Base-by-base conservation (phyloP, 495 filamentous ascomycete species). In the Aspergillus hancockii region DNA sequence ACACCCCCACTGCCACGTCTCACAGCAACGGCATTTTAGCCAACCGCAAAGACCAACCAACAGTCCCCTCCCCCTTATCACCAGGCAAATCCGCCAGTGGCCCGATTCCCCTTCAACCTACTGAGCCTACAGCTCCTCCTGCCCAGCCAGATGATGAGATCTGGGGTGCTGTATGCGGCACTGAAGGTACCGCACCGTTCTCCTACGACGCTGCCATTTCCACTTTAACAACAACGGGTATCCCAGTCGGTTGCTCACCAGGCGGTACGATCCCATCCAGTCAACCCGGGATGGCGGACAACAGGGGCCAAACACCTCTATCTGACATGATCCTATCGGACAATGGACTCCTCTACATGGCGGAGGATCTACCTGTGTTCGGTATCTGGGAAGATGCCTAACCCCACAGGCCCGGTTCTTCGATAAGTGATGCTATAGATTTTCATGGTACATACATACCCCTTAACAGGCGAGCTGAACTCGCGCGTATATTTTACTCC, bases 151-250 rank as follows among this genome's bases (percentile, higher is more conserved):
- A 63, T 16, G 67, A 57, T 50, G 71, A 63, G 61, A 66, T 75
- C 59, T 65, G 70, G 78, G 68, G 69, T 57, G 50, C 69, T 45
- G 38, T 80, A 57, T 74, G 70, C 56, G 62, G 65, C 32, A n/a
- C 71, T 38, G 61, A 71, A 52, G 65, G 50, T 32, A 67, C 63
- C 54, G 64, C 63, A 28, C 62, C 38, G 52, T 59, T 69, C 47
- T 69, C 66, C 36, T 81, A 65, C 56, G 79, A 70, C 66, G 72
- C 63, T 51, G 79, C 79, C 8, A 80, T 84, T 21, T 76, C 80
- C 8, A 75, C 81, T 14, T 67, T 86, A 5, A 78, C 75, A 5
- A 81, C 75, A 13, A 77, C 77, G 1, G 75, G 78, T 0, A 71
- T 79, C 45, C 74, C 77, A 5, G 64, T 73, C 10, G 68, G 68